phyloP scores from a whole-genome alignment of 2,329 filamentous ascomycete genomes.

The Phialophora chinensis region DNA sequence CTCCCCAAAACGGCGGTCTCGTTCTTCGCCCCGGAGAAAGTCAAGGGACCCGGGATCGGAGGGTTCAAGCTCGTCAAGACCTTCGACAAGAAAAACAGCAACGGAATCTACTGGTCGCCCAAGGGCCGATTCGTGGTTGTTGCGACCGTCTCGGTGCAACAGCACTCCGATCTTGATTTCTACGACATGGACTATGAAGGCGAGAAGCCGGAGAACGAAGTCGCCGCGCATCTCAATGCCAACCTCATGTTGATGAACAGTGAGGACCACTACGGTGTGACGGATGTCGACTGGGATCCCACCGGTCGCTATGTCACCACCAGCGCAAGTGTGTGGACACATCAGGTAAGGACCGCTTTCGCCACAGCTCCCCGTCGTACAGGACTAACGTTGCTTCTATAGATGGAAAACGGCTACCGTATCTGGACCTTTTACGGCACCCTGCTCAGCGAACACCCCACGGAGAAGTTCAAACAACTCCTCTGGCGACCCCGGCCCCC shows the following conservation, averaged over 20 bases:
- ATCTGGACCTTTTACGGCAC: constrained; percentile 96
- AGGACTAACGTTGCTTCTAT: constrained; percentile 20
- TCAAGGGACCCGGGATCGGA: constrained; percentile 74
- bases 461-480: constrained; percentile 98
- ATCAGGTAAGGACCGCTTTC: constrained; percentile 70
- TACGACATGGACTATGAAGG: constrained; percentile 98
- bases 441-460: constrained; percentile 83
- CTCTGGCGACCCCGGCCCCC: constrained; percentile 89
- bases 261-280: constrained; percentile 95
- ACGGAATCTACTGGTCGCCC: constrained; percentile 98
- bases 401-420: constrained; percentile 99
- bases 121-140: constrained; percentile 94
- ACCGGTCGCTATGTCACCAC: constrained; percentile 93
- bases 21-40: constrained; percentile 97
- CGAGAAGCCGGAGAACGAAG: constrained; percentile 89
- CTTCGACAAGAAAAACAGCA: constrained; percentile 98
- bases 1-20: constrained; percentile 91
- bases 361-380: constrained; percentile 35
- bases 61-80: constrained; percentile 98
- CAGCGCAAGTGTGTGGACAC: constrained; percentile 94
- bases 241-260: constrained; percentile 95
- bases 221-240: constrained; percentile 92
- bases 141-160: constrained; percentile 88
- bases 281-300: constrained; percentile 97
- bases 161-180: constrained; percentile 96